Percentiles rank a stretch among this genome's conserved stretches.
Conservation (phyloP, 371 early-diverging fungal genomes). For the Smittium culicis region DNA sequence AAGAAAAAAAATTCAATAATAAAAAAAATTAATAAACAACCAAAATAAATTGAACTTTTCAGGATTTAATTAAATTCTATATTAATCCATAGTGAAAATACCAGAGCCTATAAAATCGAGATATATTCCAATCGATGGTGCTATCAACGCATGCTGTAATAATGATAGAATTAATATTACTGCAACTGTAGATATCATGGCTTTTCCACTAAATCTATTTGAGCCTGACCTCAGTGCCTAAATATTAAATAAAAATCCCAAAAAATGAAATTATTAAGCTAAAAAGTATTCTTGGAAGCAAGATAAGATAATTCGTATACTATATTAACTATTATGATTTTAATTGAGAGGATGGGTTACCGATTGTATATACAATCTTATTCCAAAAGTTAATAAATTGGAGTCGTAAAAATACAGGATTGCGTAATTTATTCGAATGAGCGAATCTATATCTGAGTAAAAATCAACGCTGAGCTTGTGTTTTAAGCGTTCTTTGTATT, state of each 20-base stretch:
- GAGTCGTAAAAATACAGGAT: neutral
- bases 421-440: neutral
- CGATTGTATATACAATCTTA: neutral
- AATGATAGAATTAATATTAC: neutral
- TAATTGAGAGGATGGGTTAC: neutral
- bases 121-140: neutral
- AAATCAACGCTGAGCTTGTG: neutral
- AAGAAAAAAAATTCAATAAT: too few relatives aligned
- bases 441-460: neutral
- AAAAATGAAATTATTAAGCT: too few relatives aligned
- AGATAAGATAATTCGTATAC: neutral
- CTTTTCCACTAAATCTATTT: constrained; percentile 1
- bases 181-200: neutral
- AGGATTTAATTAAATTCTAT: too few relatives aligned
- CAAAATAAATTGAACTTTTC: too few relatives aligned
- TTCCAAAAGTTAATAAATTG: neutral
- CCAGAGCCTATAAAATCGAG: constrained; percentile 7
- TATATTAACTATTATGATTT: neutral
- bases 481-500: neutral
- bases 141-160: neutral
- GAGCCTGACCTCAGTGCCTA: neutral
- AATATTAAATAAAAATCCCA: neutral
- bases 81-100: too few relatives aligned
- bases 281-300: neutral
- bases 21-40: too few relatives aligned